A percentile compares a stretch with the other conserved stretches of the same genome.
These are phyloP conservation scores for Apostasia ramifera DNA, from an alignment of 106 monocot species.

Conservation along the genomic window DNA sequence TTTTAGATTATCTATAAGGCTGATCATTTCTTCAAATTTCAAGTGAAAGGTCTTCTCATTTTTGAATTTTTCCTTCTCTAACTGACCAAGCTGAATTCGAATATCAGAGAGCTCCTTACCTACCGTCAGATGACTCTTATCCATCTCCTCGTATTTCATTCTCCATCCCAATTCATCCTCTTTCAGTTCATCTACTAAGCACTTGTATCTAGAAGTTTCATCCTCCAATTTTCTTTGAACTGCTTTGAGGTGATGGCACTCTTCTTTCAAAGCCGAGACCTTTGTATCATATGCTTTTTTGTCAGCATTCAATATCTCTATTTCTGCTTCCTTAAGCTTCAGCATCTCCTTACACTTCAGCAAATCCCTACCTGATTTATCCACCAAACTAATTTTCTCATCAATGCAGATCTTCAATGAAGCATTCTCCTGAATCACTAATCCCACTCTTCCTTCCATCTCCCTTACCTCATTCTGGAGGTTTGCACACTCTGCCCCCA, in stretches of 20 bases:
- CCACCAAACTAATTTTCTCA: slow-evolving; percentile 3
- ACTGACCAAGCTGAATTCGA: not conserved
- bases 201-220: slow-evolving; percentile 1
- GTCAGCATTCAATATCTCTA: not conserved
- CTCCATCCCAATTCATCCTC: slow-evolving; percentile 7
- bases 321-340: not conserved
- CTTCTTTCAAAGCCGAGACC: slow-evolving; percentile 2
- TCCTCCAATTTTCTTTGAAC: not conserved
- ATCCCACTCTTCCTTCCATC: slow-evolving; percentile 1
- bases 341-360: not conserved
- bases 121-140: not conserved
- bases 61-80: slow-evolving; percentile 10
- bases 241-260: not conserved
- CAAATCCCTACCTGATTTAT: not conserved
- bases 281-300: not conserved
- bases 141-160: slow-evolving; percentile 8
- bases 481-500: slow-evolving; percentile 5
- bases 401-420: not conserved
- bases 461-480: slow-evolving; percentile 4
- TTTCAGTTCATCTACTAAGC: slow-evolving; percentile 1
- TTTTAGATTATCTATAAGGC: not conserved
- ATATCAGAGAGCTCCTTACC: not conserved
- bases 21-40: not conserved
- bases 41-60: not conserved
- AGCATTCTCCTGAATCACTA: slow-evolving; percentile 1